Evolutionary conservation across 495 filamentous ascomycete genomes (phyloP).

Genomic region (Aspergillus leporis): DNA sequence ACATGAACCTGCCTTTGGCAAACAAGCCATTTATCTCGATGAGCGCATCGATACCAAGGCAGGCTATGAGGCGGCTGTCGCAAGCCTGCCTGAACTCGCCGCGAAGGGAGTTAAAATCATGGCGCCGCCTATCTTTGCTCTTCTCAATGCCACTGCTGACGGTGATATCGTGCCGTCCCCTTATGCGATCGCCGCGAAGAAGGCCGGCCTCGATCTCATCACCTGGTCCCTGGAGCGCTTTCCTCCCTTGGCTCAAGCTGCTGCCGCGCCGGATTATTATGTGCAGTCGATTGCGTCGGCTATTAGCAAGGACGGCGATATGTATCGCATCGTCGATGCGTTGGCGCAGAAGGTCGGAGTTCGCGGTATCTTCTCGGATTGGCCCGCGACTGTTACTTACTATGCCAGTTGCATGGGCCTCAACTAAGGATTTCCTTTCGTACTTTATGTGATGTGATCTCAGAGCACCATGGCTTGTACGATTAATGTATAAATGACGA

Average conservation of each 20-base stretch:
- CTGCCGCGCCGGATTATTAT: constrained; percentile 50
- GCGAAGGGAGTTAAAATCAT: constrained; percentile 21
- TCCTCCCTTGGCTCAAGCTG: constrained; percentile 50
- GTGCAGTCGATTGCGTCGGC: constrained; percentile 48
- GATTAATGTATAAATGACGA: constrained; percentile 4
- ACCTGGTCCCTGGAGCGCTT: constrained; percentile 65
- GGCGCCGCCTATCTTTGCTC: constrained; percentile 22
- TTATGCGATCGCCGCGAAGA: constrained; percentile 47
- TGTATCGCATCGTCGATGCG: constrained; percentile 59
- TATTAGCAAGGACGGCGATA: constrained; percentile 58
- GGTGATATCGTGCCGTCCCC: constrained; percentile 20
- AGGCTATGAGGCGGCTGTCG: constrained; percentile 45
- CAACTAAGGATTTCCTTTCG: not conserved
- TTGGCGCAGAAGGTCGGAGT: constrained; percentile 57
- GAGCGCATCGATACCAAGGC: constrained; percentile 49
- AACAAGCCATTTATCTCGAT: constrained; percentile 60
- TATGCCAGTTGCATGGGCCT: constrained; percentile 61
- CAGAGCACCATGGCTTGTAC: too few relatives aligned
- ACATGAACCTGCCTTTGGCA: constrained; percentile 54
- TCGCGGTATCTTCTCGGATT: constrained; percentile 59
- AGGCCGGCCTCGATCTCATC: constrained; percentile 56
- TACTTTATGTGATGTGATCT: not conserved
- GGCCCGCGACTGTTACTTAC: constrained; percentile 61
- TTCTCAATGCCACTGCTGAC: constrained; percentile 19
- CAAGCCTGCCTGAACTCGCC: constrained; percentile 11